Conservation (phyloP, 805 yeast species). For the Yarrowia yakushimensis region DNA sequence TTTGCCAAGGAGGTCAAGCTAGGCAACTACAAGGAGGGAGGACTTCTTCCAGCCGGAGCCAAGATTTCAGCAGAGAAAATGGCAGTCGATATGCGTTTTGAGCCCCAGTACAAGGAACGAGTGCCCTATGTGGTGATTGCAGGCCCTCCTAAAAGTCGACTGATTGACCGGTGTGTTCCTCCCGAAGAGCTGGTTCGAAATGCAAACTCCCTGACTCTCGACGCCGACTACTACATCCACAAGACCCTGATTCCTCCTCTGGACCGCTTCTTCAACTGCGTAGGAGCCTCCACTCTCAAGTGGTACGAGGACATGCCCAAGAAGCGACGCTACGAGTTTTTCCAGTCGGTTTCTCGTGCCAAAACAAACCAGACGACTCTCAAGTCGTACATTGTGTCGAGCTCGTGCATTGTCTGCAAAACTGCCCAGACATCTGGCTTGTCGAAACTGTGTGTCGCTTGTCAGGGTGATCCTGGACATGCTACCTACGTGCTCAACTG, state of each 20-base stretch:
- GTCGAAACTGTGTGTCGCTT: slow-evolving; percentile 28
- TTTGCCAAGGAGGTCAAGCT: slow-evolving; percentile 86
- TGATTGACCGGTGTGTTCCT: slow-evolving; percentile 74
- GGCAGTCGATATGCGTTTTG: slow-evolving; percentile 63
- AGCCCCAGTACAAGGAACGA: slow-evolving; percentile 84
- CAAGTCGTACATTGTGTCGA: background rate
- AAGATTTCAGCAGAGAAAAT: slow-evolving; percentile 63
- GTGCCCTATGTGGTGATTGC: slow-evolving; percentile 80
- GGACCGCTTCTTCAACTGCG: slow-evolving; percentile 72
- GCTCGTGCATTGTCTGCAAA: background rate
- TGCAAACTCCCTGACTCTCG: slow-evolving; percentile 48
- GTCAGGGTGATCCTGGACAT: slow-evolving; percentile 25
- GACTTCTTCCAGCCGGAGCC: slow-evolving; percentile 88
- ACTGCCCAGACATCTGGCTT: slow-evolving; percentile 1
- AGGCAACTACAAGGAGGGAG: slow-evolving; percentile 74
- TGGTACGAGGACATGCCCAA: slow-evolving; percentile 77
- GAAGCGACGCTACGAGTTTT: slow-evolving; percentile 27
- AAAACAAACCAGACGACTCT: slow-evolving; percentile 24
- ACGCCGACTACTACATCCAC: slow-evolving; percentile 78
- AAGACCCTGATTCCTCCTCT: slow-evolving; percentile 86
- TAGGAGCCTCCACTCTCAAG: slow-evolving; percentile 72
- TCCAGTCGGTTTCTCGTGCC: background rate
- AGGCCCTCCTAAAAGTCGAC: slow-evolving; percentile 51
- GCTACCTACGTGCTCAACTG: slow-evolving; percentile 27
- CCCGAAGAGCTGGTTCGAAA: slow-evolving; percentile 66